phyloP scores from a whole-genome alignment of 176 grass and related monocot species.

The Eragrostis curvula region DNA sequence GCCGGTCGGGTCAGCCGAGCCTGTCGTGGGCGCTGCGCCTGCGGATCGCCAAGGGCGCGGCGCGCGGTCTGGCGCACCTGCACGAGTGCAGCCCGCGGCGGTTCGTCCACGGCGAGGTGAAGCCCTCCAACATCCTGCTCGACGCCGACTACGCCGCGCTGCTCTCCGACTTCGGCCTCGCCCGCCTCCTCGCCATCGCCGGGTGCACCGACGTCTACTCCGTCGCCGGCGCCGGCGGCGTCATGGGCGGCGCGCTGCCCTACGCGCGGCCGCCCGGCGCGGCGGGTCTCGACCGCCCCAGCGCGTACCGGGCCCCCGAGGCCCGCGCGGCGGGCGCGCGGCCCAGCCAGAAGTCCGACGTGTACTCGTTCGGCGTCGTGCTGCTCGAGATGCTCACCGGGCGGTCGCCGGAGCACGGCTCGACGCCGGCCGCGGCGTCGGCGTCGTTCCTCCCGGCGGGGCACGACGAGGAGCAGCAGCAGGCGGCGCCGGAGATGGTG shows the following conservation, averaged over 20 bases:
- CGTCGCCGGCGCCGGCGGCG: background rate
- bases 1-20: conserved; percentile 38
- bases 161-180: conserved; percentile 78
- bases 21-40: conserved; percentile 69
- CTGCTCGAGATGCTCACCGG: conserved; percentile 81
- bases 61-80: conserved; percentile 74
- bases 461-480: conserved; percentile 19
- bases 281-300: background rate
- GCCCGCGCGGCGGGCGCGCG: conserved; percentile 14
- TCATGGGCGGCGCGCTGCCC: conserved; percentile 51
- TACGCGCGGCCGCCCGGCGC: conserved; percentile 45
- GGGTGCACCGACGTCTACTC: conserved; percentile 53
- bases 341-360: conserved; percentile 69
- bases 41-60: conserved; percentile 62
- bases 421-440: background rate
- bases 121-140: conserved; percentile 4
- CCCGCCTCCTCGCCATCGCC: conserved; percentile 60
- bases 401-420: conserved; percentile 41
- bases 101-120: conserved; percentile 80
- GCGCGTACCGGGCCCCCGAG: conserved; percentile 66
- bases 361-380: conserved; percentile 76
- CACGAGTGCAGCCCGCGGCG: conserved; percentile 87
- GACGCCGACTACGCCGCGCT: background rate
- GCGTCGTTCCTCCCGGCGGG: conserved; percentile 22
- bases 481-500: conserved; percentile 53